Percentiles rank a stretch among this genome's conserved stretches.
phyloP scores from a whole-genome alignment of 202 grass and related monocot species.

The Setaria viridis region DNA sequence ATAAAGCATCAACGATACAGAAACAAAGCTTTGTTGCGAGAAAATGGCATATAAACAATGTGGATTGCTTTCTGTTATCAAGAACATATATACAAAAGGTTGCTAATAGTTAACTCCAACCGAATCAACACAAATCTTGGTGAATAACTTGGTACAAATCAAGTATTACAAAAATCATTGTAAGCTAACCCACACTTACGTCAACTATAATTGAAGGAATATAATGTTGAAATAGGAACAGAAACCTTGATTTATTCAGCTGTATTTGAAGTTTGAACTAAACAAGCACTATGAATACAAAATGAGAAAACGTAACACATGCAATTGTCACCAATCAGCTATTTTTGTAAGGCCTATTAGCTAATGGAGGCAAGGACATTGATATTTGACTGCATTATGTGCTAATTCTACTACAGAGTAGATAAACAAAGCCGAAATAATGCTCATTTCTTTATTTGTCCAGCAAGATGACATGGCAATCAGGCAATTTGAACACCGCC shows the following conservation, averaged over 20 bases:
- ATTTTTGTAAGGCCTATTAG: not conserved
- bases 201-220: not conserved
- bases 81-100: not conserved
- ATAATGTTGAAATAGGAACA: not conserved
- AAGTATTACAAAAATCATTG: not conserved
- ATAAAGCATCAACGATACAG: not conserved
- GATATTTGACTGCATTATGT: not conserved
- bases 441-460: not conserved
- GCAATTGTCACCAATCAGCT: not conserved
- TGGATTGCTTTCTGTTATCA: not conserved
- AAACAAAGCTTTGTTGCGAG: not conserved
- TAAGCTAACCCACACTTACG: not conserved
- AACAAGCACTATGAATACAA: not conserved
- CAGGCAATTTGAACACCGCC: not conserved
- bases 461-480: slow-evolving; percentile 11
- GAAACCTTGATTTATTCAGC: not conserved
- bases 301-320: not conserved
- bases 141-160: not conserved
- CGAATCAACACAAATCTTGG: not conserved
- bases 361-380: not conserved
- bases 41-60: slow-evolving; percentile 14
- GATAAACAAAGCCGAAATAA: not conserved
- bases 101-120: not conserved
- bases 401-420: not conserved
- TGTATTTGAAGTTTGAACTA: not conserved